Base-by-base conservation (phyloP, 768 basidiomycete genomes). In the Pleurotus tuber-regium region DNA sequence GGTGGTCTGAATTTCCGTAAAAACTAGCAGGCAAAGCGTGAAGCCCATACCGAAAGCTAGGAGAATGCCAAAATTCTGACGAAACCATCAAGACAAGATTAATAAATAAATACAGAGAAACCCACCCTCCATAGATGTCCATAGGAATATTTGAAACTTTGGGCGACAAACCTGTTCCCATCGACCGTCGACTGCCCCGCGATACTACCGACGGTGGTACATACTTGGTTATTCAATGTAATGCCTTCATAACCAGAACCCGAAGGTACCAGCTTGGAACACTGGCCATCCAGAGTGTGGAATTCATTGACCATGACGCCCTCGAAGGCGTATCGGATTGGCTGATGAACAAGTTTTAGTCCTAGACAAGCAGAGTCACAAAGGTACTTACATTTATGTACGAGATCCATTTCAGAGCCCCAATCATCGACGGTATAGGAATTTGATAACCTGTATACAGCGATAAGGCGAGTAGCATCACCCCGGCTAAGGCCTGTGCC, bases 271-370 rank as follows among this genome's bases (percentile, higher is more conserved):
- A 87, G 67, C 36, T 70, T 64, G 23, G 84, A 70, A 60, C 86
- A 86, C 10, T 67, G 61, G 36, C 84, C 89, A 19, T 86, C 64
- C 7, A 87, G 67, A 0, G 79, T 84, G 57, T 79, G 82, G 68
- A 93, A 92, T 64, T 96, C 91, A 66, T 93, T 95, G 24, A 80
- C 74, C 63, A 96, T 74, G 36, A 92, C 65, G 0, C 78, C 74
- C 55, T 91, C 87, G 62, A 94, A 93, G 0, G 79, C 85, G 61
- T 83, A 92, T 1, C 71, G 77, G 31, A 89, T 54, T 49, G 91
- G 76, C 83, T 84, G 54, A 59, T 63, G 62, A 63, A 46, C 59
- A 25, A 59, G 19, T 39, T 41, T 19, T 14, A 63, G 56, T 38
- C 40, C 33, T 56, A 52, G 33, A 2, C 28, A 33, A 8, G 11